Base-by-base conservation (phyloP, 2,329 filamentous ascomycete genomes). In the Fusarium vanettenii region DNA sequence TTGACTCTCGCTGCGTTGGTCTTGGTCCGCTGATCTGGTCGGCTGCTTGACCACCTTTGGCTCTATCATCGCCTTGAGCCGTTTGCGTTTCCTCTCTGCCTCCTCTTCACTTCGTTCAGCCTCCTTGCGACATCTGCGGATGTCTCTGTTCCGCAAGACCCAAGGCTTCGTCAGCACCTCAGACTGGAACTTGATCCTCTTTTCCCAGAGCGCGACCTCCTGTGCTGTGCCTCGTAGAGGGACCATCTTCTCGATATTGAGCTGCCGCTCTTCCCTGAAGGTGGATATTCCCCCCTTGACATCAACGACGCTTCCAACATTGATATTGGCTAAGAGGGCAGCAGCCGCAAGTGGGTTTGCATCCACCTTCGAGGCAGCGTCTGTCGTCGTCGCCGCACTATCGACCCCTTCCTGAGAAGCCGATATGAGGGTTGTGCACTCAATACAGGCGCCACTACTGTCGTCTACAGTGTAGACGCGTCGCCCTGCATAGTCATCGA, bases 381-480 rank as follows among this genome's bases (percentile, higher is more conserved):
- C 59, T 69, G 35, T 59, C 50, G 55, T 27, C 59, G 45, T 56
- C 13, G 50, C 43, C 22, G 65, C 48, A 25, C 27, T 57, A 43
- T 45, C 29, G 16, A 39, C 48, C 18, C 48, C 66, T 48, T 65
- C 71, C 9, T 31, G n/a, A 6, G 65, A 27, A 13, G 62, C 20
- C 14, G 75, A 60, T 31, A 72, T 68, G 10, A 67, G 27, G 14
- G 80, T 41, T n/a, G 75, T 62, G 22, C 80, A 82, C 41, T 92
- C 88, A 25, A 92, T 88, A 67, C 87, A 90, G 27, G 81, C 82
- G 16, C 91, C 91, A 73, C 89, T 92, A 79, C 91, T 89, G 80
- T 93, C 91, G 75, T 93, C 91, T n/a, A 93, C 80, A 2, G 87
- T 91, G 76, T 88, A 91, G 45, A 89, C 82, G 52, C 84, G 85